Evolutionary conservation across 495 filamentous ascomycete genomes (phyloP).

Genomic region (Aspergillus bertholletiae): DNA sequence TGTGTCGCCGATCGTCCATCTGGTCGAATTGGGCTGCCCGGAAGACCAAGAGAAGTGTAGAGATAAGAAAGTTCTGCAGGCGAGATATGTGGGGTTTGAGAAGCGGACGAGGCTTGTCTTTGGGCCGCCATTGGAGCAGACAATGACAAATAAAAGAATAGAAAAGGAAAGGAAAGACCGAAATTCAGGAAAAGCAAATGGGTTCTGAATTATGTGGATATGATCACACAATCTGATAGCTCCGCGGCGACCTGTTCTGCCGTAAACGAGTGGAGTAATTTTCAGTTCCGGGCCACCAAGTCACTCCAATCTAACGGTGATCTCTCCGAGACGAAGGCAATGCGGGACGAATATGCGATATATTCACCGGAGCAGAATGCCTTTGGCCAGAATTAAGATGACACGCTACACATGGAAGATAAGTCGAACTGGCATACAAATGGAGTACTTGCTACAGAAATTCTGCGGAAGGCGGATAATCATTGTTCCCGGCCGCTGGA

Average conservation of each 20-base stretch:
- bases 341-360: neutral
- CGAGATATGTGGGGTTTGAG: slow-evolving; percentile 65
- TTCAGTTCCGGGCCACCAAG: neutral
- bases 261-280: neutral
- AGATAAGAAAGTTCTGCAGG: slow-evolving; percentile 96
- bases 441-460: slow-evolving; percentile 25
- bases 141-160: neutral
- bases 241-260: neutral
- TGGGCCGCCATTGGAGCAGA: slow-evolving; percentile 30
- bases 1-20: slow-evolving; percentile 79
- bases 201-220: neutral
- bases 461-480: slow-evolving; percentile 29
- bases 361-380: neutral
- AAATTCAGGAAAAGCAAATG: neutral
- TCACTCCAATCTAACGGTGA: neutral
- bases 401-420: neutral
- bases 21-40: slow-evolving; percentile 78
- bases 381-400: neutral
- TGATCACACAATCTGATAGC: neutral
- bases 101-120: slow-evolving; percentile 44
- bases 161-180: neutral
- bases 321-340: neutral
- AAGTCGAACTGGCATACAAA: neutral
- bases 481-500: slow-evolving; percentile 22
- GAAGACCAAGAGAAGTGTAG: slow-evolving; percentile 74